Conservation (phyloP, 2,329 filamentous ascomycete genomes). For the Alternaria hordeiaustralica region DNA sequence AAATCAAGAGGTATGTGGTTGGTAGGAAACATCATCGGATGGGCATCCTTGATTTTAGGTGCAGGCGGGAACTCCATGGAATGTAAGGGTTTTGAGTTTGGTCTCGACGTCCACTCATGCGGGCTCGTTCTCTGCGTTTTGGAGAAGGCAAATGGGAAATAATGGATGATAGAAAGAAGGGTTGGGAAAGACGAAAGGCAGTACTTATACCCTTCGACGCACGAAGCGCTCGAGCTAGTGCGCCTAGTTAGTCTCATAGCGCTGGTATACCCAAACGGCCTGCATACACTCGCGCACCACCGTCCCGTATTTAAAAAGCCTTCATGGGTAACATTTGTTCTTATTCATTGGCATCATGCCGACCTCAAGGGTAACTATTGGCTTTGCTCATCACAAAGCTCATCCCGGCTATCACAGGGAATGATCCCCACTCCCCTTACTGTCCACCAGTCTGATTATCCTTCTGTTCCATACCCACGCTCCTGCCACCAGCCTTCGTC, state of each 20-base stretch:
- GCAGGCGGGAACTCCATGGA: no score
- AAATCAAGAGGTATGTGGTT: not conserved
- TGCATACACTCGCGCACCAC: no score
- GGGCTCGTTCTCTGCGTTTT: no score
- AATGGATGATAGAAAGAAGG: not conserved
- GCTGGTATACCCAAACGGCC: no score
- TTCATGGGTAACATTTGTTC: no score
- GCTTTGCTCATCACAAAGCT: not conserved
- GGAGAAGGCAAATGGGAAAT: no score
- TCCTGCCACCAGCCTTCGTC: constrained; percentile 33
- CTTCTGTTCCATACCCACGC: constrained; percentile 19
- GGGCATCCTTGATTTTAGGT: no score
- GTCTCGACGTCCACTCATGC: no score
- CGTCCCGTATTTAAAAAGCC: no score
- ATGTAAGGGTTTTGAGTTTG: no score
- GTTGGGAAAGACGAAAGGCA: no score
- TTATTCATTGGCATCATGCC: not conserved
- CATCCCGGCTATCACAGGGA: not conserved
- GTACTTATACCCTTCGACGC: not conserved
- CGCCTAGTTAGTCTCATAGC: fast-evolving
- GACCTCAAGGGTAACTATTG: not conserved
- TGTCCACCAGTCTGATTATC: not conserved
- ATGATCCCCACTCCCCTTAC: not conserved
- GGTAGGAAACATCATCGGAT: not conserved
- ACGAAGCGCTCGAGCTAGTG: not conserved